phyloP scores from a whole-genome alignment of 2,329 filamentous ascomycete genomes.

The Verticillium isaacii region DNA sequence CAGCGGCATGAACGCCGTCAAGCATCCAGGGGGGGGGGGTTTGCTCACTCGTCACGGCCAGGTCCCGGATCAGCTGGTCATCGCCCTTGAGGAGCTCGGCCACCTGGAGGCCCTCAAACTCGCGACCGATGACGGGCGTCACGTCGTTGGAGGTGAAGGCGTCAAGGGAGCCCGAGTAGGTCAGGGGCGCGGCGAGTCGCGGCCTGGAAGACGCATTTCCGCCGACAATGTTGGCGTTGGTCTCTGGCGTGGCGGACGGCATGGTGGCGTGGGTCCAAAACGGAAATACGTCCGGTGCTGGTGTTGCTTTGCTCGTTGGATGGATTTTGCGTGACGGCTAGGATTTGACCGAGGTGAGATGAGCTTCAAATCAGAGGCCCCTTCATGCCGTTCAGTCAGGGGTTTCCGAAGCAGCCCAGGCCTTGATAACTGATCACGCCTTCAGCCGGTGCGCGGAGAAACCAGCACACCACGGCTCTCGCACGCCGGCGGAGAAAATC shows the following conservation, averaged over 20 bases:
- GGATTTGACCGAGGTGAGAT: neutral
- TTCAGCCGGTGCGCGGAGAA: neutral
- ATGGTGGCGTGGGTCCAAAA: slow-evolving; percentile 17
- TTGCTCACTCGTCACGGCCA: slow-evolving; percentile 40
- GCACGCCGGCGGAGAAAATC: slow-evolving; percentile 17
- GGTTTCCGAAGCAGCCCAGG: neutral
- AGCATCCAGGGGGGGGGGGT: neutral
- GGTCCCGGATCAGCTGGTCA: slow-evolving; percentile 46
- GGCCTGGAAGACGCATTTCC: slow-evolving; percentile 22
- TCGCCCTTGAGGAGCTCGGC: slow-evolving; percentile 26
- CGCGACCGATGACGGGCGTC: slow-evolving; percentile 46
- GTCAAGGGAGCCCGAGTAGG: slow-evolving; percentile 36
- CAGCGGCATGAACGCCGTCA: neutral
- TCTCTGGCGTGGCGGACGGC: slow-evolving; percentile 24
- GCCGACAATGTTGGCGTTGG: slow-evolving; percentile 20
- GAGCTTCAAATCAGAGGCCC: too few relatives aligned
- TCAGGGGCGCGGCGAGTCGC: slow-evolving; percentile 27
- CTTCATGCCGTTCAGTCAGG: neutral
- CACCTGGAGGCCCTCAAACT: slow-evolving; percentile 35
- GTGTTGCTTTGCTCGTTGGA: neutral
- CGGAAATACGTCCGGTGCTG: neutral
- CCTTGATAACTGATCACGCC: neutral
- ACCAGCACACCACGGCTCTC: neutral
- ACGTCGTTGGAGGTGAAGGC: slow-evolving; percentile 28
- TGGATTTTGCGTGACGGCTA: neutral